Evolutionary conservation across 495 filamentous ascomycete species (phyloP).

Genomic region (Oidiodendron maius): DNA sequence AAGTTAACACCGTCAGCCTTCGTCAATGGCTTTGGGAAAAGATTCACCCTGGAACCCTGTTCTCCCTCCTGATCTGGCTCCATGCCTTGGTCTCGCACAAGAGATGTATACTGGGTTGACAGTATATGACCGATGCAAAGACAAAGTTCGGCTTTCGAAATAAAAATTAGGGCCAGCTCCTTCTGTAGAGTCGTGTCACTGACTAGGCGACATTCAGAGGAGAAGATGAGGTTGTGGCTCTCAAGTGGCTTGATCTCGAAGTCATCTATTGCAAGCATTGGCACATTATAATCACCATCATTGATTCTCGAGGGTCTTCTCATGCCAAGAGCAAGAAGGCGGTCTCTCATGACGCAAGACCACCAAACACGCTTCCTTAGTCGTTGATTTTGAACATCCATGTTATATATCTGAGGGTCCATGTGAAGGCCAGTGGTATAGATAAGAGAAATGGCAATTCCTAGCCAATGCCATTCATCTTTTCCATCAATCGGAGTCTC

Average conservation of each 20-base stretch:
- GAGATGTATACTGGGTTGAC: conserved; percentile 65
- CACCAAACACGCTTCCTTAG: conserved; percentile 90
- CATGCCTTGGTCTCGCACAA: neutral
- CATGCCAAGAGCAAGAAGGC: conserved; percentile 84
- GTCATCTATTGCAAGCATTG: conserved; percentile 74
- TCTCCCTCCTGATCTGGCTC: too few species aligned
- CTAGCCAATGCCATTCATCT: conserved; percentile 88
- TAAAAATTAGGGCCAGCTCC: conserved; percentile 74
- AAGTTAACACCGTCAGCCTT: conserved; percentile 54
- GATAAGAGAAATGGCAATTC: conserved; percentile 69
- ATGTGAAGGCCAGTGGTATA: conserved; percentile 76
- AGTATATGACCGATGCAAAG: conserved; percentile 76
- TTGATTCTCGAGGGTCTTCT: conserved; percentile 80
- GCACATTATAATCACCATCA: conserved; percentile 78
- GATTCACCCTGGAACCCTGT: too few species aligned
- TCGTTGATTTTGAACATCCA: conserved; percentile 59
- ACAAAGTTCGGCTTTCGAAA: conserved; percentile 79
- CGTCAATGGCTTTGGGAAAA: too few species aligned
- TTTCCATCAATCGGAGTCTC: conserved; percentile 82
- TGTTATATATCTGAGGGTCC: conserved; percentile 63
- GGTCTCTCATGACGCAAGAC: conserved; percentile 85
- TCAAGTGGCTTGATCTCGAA: conserved; percentile 46
- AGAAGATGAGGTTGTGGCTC: neutral
- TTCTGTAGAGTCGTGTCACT: conserved; percentile 36
- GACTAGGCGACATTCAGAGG: too few species aligned